These are phyloP conservation scores for Acephala macrosclerotiorum DNA, from an alignment of 2,329 filamentous ascomycete genomes.

Conservation along the genomic window DNA sequence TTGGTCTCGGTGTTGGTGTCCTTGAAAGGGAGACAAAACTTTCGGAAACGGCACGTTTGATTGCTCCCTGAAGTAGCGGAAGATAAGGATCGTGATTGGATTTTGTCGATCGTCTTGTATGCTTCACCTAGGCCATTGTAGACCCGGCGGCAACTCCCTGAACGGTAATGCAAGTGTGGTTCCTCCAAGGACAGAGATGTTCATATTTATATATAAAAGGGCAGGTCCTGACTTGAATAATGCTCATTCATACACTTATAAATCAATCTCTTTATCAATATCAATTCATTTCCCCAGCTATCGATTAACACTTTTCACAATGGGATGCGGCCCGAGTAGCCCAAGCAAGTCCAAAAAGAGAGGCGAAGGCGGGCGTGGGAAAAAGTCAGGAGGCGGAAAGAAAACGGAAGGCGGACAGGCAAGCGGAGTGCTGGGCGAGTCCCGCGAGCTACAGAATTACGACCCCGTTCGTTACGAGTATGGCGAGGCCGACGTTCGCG, in stretches of 20 bases:
- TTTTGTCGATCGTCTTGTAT: too few species aligned
- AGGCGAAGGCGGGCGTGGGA: background rate
- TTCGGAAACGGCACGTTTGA: too few species aligned
- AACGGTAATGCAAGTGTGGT: too few species aligned
- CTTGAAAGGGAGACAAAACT: too few species aligned
- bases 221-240: too few species aligned
- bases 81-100: too few species aligned
- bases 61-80: too few species aligned
- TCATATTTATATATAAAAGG: too few species aligned
- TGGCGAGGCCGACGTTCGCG: background rate
- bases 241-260: constrained; percentile 1
- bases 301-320: constrained; percentile 2
- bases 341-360: constrained; percentile 1
- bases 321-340: constrained; percentile 9
- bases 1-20: too few species aligned
- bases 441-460: constrained; percentile 8
- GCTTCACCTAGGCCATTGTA: too few species aligned
- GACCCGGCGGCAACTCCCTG: too few species aligned
- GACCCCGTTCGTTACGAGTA: constrained; percentile 5
- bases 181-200: too few species aligned
- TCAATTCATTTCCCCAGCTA: background rate
- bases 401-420: constrained; percentile 5
- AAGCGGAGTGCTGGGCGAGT: background rate
- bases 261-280: constrained; percentile 5
- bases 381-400: background rate